Percentiles rank a stretch among this genome's conserved stretches.
phyloP scores from a whole-genome alignment of 2,329 filamentous ascomycete species.

The Laburnicola sp. region DNA sequence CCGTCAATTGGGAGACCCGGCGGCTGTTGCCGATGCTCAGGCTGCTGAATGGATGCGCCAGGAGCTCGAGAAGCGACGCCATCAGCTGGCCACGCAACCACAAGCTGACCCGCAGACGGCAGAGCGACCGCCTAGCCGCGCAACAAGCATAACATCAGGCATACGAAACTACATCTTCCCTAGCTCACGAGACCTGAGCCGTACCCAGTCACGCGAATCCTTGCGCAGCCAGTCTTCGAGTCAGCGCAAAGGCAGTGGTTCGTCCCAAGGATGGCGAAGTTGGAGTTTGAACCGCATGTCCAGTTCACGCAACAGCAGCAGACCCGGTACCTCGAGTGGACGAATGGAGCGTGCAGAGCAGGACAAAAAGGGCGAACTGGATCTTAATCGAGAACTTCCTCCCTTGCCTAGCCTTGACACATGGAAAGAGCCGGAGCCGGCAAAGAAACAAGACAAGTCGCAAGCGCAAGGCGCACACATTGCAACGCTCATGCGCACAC shows the following conservation, averaged over 20 bases:
- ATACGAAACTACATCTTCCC: conserved; percentile 51
- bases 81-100: conserved; percentile 25
- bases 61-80: conserved; percentile 47
- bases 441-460: conserved; percentile 20
- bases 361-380: conserved; percentile 39
- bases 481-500: conserved; percentile 41
- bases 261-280: conserved; percentile 43
- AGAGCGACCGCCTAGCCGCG: conserved; percentile 40
- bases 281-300: conserved; percentile 43
- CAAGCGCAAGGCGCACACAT: conserved; percentile 35
- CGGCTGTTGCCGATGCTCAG: conserved; percentile 44
- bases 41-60: conserved; percentile 51
- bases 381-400: conserved; percentile 54
- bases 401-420: conserved; percentile 52
- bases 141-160: conserved; percentile 43
- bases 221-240: conserved; percentile 27
- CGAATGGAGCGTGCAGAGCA: conserved; percentile 27
- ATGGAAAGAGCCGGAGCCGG: conserved; percentile 34
- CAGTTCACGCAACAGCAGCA: conserved; percentile 38
- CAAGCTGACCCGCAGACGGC: conserved; percentile 24
- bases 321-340: conserved; percentile 36
- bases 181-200: conserved; percentile 34
- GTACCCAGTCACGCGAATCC: conserved; percentile 41
- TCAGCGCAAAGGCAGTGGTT: conserved; percentile 29
- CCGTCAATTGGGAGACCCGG: conserved; percentile 38